Conservation (phyloP, 768 basidiomycete species). For the Daedalea quercina region DNA sequence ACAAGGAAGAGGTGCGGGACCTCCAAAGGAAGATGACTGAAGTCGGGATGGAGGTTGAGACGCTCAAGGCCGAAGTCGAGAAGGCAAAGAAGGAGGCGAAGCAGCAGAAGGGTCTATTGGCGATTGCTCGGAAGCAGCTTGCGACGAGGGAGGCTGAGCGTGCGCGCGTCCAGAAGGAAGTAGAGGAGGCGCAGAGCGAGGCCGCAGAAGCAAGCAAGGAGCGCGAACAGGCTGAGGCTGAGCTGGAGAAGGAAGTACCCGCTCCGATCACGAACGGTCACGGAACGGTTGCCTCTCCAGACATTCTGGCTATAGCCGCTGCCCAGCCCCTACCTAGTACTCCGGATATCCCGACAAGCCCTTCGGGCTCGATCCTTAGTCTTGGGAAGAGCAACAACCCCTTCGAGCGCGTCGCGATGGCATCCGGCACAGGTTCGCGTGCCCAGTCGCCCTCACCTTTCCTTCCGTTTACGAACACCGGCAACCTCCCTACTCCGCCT, state of each 20-base stretch:
- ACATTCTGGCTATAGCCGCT: slow-evolving; percentile 42
- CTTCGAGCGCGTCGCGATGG: slow-evolving; percentile 66
- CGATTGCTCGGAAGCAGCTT: slow-evolving; percentile 93
- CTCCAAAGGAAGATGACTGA: slow-evolving; percentile 83
- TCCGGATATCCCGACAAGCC: slow-evolving; percentile 45
- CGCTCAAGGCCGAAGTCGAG: slow-evolving; percentile 70
- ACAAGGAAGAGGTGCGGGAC: slow-evolving; percentile 91
- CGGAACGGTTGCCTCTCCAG: slow-evolving; percentile 13
- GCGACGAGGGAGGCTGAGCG: slow-evolving; percentile 75
- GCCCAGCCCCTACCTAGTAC: slow-evolving; percentile 68
- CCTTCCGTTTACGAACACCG: slow-evolving; percentile 37
- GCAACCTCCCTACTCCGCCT: slow-evolving; percentile 31
- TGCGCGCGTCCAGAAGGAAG: slow-evolving; percentile 62
- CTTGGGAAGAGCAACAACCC: slow-evolving; percentile 82
- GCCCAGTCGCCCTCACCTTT: slow-evolving; percentile 57
- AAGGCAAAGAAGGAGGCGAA: slow-evolving; percentile 90
- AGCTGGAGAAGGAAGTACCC: slow-evolving; percentile 30
- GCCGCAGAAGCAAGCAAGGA: slow-evolving; percentile 46
- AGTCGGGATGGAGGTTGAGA: slow-evolving; percentile 63
- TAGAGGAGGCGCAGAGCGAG: slow-evolving; percentile 59
- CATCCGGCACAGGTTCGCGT: slow-evolving; percentile 33
- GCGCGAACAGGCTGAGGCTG: slow-evolving; percentile 46
- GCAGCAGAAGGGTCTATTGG: slow-evolving; percentile 92
- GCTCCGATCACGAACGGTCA: slow-evolving; percentile 19
- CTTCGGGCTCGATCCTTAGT: slow-evolving; percentile 35